These are phyloP conservation scores for Trematosphaeria pertusa DNA, from an alignment of 2,329 filamentous ascomycete genomes.

Conservation along the genomic window DNA sequence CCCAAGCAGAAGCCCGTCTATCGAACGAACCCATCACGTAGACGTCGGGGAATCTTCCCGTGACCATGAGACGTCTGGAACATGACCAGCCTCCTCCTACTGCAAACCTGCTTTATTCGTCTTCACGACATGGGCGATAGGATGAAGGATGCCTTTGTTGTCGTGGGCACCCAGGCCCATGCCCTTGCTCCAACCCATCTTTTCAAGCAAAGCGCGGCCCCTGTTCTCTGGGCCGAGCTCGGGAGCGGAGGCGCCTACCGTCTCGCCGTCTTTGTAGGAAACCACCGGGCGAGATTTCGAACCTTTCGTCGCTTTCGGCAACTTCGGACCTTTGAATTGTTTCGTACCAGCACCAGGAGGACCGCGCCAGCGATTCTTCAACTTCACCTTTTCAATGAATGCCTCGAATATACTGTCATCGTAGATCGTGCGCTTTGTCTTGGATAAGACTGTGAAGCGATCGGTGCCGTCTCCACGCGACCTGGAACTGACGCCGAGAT, in stretches of 20 bases:
- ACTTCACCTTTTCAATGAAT: constrained; percentile 56
- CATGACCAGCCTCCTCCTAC: too few relatives aligned
- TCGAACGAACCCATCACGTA: too few relatives aligned
- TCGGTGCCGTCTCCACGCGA: constrained; percentile 76
- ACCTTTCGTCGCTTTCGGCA: background rate
- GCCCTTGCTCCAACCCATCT: constrained; percentile 94
- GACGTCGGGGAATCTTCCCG: too few relatives aligned
- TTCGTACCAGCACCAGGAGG: constrained; percentile 9
- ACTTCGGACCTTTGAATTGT: constrained; percentile 11
- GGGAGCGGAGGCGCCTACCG: constrained; percentile 84
- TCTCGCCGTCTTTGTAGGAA: constrained; percentile 79
- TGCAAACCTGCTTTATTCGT: constrained; percentile 79
- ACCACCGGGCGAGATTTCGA: constrained; percentile 22
- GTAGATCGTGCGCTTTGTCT: constrained; percentile 73
- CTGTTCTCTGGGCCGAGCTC: constrained; percentile 84
- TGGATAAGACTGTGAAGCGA: constrained; percentile 79
- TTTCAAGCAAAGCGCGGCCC: constrained; percentile 87
- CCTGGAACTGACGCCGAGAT: constrained; percentile 81
- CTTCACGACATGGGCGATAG: constrained; percentile 87
- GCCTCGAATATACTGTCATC: constrained; percentile 61
- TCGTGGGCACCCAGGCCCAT: constrained; percentile 81
- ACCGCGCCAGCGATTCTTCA: constrained; percentile 49
- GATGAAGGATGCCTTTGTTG: constrained; percentile 87
- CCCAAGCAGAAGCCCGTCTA: too few relatives aligned
- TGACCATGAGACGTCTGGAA: too few relatives aligned